Evolutionary conservation across 345 rosid genomes (phyloP).

Genomic region (Balakata baccata): DNA sequence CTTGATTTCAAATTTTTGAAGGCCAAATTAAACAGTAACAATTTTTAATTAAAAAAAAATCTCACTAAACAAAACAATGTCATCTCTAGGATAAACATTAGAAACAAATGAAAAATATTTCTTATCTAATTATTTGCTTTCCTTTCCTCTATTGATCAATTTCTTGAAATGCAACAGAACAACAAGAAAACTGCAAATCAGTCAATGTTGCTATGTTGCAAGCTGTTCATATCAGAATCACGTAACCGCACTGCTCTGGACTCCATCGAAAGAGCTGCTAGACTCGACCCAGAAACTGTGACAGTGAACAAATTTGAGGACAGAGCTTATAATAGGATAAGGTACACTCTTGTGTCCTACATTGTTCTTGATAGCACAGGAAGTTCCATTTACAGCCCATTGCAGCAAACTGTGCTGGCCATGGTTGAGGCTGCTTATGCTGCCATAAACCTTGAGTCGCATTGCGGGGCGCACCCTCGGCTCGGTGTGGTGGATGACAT

Average conservation of each 20-base stretch:
- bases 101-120: too few species aligned
- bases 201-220: constrained; percentile 51
- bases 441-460: constrained; percentile 46
- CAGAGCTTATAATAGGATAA: constrained; percentile 45
- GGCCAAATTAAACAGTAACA: too few species aligned
- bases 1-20: too few species aligned
- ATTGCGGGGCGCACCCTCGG: constrained; percentile 55
- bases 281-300: constrained; percentile 40
- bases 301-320: constrained; percentile 52
- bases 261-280: constrained; percentile 41
- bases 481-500: constrained; percentile 64
- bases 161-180: constrained; percentile 14
- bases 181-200: constrained; percentile 27
- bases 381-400: constrained; percentile 48
- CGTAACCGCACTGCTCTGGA: constrained; percentile 46
- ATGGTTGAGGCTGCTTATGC: constrained; percentile 55
- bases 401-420: constrained; percentile 48
- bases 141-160: too few species aligned
- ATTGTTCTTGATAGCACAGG: constrained; percentile 42
- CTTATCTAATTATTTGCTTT: too few species aligned
- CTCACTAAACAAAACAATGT: too few species aligned
- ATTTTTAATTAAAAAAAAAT: too few species aligned
- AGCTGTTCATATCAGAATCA: constrained; percentile 55
- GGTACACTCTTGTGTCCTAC: constrained; percentile 54
- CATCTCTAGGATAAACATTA: too few species aligned